A percentile compares a stretch with the other conserved stretches of the same genome.
These are phyloP conservation scores for Coriolopsis trogii DNA, from an alignment of 1,284 basidiomycete genomes.

Conservation along the genomic window DNA sequence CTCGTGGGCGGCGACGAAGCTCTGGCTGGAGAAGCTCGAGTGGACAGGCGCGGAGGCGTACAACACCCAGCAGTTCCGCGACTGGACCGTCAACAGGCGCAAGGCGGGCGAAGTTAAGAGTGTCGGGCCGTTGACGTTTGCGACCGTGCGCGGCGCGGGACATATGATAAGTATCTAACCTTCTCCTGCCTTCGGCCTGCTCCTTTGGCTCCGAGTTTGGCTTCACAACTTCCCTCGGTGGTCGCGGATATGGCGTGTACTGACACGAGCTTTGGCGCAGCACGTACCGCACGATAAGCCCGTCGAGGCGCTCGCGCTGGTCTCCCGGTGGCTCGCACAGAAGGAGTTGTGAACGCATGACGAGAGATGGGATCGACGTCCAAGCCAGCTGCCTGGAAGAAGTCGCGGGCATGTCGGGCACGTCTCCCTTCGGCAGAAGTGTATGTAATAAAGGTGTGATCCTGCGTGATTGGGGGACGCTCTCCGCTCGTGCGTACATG, in stretches of 20 bases:
- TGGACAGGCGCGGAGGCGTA: constrained; percentile 67
- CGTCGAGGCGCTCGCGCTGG: constrained; percentile 55
- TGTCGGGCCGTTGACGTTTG: constrained; percentile 65
- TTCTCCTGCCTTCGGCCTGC: too few relatives aligned
- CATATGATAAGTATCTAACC: constrained; percentile 68
- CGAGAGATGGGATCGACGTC: background rate
- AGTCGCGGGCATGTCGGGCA: background rate
- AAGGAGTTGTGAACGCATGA: constrained; percentile 39
- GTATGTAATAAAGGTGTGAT: too few relatives aligned
- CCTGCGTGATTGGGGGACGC: too few relatives aligned
- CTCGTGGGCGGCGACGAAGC: constrained; percentile 76
- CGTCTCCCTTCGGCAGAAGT: too few relatives aligned
- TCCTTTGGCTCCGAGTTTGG: too few relatives aligned
- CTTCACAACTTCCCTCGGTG: too few relatives aligned
- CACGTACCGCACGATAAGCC: constrained; percentile 73
- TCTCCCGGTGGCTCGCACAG: constrained; percentile 59
- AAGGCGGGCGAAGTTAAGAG: constrained; percentile 68
- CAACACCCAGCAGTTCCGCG: constrained; percentile 49
- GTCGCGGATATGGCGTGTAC: constrained; percentile 9
- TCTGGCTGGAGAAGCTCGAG: constrained; percentile 75
- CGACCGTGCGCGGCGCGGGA: constrained; percentile 63
- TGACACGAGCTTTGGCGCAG: constrained; percentile 26
- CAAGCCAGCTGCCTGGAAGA: too few relatives aligned
- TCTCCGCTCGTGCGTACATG: too few relatives aligned
- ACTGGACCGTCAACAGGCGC: constrained; percentile 60